Conservation (phyloP, 805 yeast species). For the Metschnikowia santaceciliae region DNA sequence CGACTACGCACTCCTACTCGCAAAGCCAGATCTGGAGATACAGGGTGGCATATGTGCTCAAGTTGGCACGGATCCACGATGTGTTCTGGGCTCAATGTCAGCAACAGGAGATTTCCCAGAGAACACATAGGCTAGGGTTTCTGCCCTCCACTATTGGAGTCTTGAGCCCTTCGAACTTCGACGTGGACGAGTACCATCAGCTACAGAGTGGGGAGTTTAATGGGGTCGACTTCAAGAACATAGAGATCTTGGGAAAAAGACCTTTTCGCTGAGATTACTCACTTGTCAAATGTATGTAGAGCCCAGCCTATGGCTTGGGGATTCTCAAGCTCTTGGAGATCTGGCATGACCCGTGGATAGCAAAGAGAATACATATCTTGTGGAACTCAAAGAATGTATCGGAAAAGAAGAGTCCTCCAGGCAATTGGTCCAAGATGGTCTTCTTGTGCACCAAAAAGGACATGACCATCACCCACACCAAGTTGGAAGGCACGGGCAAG, state of each 20-base stretch:
- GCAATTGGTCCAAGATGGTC: constrained; percentile 50
- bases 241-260: constrained; percentile 13
- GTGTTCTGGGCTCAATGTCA: constrained; percentile 38
- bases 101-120: constrained; percentile 27
- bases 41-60: constrained; percentile 19
- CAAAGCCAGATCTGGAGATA: constrained; percentile 16
- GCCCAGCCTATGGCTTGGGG: constrained; percentile 63
- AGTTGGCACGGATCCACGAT: constrained; percentile 26
- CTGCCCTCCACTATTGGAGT: constrained; percentile 29
- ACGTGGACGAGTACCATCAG: constrained; percentile 21
- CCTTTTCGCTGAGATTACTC: neutral
- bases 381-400: constrained; percentile 71
- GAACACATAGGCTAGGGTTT: constrained; percentile 25
- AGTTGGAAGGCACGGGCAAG: constrained; percentile 88
- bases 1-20: constrained; percentile 9
- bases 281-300: neutral
- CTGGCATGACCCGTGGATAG: constrained; percentile 84
- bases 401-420: constrained; percentile 58
- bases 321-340: constrained; percentile 86
- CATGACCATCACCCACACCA: constrained; percentile 70
- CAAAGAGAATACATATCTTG: constrained; percentile 58
- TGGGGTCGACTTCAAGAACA: constrained; percentile 21
- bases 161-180: constrained; percentile 37
- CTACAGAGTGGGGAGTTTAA: constrained; percentile 27
- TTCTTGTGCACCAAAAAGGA: constrained; percentile 56